Evolutionary conservation across 1,284 basidiomycete genomes (phyloP).

Genomic region (Ganoderma boninense): DNA sequence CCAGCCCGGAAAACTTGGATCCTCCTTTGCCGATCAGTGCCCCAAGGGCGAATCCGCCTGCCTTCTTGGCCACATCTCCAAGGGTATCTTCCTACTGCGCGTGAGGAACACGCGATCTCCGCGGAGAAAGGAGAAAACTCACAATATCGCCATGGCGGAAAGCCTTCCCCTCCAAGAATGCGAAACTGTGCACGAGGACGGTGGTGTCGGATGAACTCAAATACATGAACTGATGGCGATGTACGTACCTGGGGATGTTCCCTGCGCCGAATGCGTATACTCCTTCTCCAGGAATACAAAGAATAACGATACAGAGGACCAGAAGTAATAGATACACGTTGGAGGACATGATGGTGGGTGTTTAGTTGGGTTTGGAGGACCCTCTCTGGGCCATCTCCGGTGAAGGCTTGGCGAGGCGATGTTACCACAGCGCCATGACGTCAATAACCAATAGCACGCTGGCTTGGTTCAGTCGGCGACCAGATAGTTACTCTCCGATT

Average conservation of each 20-base stretch:
- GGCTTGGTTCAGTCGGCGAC: slow-evolving; percentile 14
- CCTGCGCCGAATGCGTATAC: slow-evolving; percentile 81
- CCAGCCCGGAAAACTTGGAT: slow-evolving; percentile 76
- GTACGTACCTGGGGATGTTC: slow-evolving; percentile 73
- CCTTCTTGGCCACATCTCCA: slow-evolving; percentile 70
- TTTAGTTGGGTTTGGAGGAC: background rate
- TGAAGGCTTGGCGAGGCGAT: slow-evolving; percentile 2
- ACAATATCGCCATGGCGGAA: slow-evolving; percentile 91
- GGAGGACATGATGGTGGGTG: slow-evolving; percentile 30
- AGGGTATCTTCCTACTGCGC: slow-evolving; percentile 70
- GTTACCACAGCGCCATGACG: slow-evolving; percentile 25
- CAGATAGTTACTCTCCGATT: background rate
- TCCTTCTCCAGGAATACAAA: slow-evolving; percentile 64
- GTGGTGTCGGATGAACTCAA: slow-evolving; percentile 3
- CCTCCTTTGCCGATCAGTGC: slow-evolving; percentile 67
- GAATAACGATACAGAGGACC: slow-evolving; percentile 60
- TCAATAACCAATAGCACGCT: slow-evolving; percentile 24
- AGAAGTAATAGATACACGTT: slow-evolving; percentile 51
- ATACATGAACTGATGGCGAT: slow-evolving; percentile 7
- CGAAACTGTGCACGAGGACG: slow-evolving; percentile 54
- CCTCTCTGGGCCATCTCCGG: background rate
- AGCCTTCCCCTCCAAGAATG: slow-evolving; percentile 80
- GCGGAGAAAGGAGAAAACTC: slow-evolving; percentile 37
- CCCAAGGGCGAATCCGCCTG: slow-evolving; percentile 66
- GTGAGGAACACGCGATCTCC: slow-evolving; percentile 15